Evolutionary conservation across 2,329 filamentous ascomycete genomes (phyloP).

Genomic region (Diaporthe ampelina): DNA sequence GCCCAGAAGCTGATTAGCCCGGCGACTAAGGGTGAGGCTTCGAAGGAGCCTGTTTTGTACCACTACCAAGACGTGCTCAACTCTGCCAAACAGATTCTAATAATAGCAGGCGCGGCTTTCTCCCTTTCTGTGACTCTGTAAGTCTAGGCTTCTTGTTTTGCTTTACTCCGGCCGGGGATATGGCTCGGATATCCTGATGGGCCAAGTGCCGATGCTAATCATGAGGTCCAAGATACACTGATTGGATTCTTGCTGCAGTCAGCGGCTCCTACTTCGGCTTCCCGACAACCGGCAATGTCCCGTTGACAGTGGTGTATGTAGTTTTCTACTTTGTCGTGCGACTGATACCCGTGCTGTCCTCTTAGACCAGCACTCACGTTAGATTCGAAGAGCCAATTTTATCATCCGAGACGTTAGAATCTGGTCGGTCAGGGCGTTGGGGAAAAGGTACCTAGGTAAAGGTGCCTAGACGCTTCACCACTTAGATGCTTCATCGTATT

Average conservation of each 20-base stretch:
- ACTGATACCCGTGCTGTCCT: background rate
- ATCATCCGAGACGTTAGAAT: too few species aligned
- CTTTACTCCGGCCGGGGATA: background rate
- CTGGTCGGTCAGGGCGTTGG: background rate
- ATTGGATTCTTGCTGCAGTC: conserved; percentile 4
- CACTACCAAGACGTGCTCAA: background rate
- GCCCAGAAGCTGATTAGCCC: background rate
- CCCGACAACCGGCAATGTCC: background rate
- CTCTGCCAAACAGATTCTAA: background rate
- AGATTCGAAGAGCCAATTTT: too few species aligned
- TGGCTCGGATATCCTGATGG: too few species aligned
- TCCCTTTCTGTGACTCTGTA: background rate
- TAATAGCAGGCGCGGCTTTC: background rate
- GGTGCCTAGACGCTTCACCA: background rate
- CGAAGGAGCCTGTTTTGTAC: background rate
- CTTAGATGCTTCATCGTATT: too few species aligned
- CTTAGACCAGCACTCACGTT: background rate
- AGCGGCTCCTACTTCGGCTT: conserved; percentile 9
- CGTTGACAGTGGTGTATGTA: background rate
- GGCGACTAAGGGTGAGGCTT: background rate
- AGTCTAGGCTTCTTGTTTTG: background rate
- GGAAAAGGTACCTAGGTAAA: background rate
- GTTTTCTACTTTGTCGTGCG: conserved; percentile 1
- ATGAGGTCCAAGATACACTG: background rate
- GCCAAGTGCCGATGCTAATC: background rate